Conservation (phyloP, 768 basidiomycete species). For the Paxillus ammoniavirescens region DNA sequence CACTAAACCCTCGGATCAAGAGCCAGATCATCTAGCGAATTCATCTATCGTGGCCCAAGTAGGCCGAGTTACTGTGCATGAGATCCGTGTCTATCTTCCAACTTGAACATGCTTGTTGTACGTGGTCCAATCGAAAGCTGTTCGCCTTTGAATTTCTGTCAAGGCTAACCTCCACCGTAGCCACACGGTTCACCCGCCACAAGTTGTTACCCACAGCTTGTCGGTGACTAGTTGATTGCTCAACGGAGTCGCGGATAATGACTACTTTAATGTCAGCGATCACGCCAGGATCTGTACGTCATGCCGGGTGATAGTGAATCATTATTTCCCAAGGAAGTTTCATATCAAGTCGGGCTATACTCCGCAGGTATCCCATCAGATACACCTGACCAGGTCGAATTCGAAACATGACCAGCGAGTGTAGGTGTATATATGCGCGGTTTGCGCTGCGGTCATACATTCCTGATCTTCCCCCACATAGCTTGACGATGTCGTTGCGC, state of each 20-base stretch:
- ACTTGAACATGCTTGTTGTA: conserved; percentile 14
- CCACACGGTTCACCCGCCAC: too few relatives aligned
- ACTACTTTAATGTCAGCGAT: conserved; percentile 14
- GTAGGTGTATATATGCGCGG: conserved; percentile 19
- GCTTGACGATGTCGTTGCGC: conserved; percentile 26
- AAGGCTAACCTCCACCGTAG: not conserved
- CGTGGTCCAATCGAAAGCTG: not conserved
- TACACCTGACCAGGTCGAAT: conserved; percentile 13
- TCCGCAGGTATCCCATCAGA: conserved; percentile 7
- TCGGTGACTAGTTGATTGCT: not conserved
- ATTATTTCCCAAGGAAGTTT: conserved; percentile 10
- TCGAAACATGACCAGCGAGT: conserved; percentile 25
- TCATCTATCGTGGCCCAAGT: conserved; percentile 5
- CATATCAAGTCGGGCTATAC: conserved; percentile 13
- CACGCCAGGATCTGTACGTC: conserved; percentile 16
- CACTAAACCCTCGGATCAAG: conserved; percentile 16
- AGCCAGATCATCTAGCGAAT: conserved; percentile 17
- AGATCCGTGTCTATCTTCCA: conserved; percentile 5
- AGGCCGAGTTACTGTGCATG: conserved; percentile 13
- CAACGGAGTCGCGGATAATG: conserved; percentile 5
- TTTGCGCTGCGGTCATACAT: not conserved
- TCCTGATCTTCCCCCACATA: conserved; percentile 8
- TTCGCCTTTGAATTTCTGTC: conserved; percentile 4
- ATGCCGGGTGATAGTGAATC: conserved; percentile 11
- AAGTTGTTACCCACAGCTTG: not conserved